A percentile compares a stretch with the other conserved stretches of the same genome.
Conservation (phyloP, 2,329 filamentous ascomycete species). For the Colletotrichum lentis region DNA sequence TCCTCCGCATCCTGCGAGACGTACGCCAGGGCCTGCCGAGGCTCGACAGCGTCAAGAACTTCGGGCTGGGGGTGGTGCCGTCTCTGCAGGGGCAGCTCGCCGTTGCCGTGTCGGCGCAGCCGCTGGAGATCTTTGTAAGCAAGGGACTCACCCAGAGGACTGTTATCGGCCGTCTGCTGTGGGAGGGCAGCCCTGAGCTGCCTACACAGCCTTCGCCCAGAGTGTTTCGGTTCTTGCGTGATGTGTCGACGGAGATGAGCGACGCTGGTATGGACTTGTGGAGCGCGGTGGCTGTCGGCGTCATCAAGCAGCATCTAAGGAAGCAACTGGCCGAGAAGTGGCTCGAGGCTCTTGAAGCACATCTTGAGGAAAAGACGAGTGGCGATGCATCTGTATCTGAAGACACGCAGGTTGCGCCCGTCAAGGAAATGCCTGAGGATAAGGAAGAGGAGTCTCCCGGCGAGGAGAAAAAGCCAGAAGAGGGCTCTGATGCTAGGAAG, state of each 20-base stretch:
- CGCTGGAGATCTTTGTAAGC: conserved; percentile 59
- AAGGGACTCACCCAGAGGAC: conserved; percentile 53
- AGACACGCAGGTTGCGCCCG: conserved; percentile 33
- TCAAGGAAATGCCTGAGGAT: conserved; percentile 28
- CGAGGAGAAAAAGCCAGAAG: conserved; percentile 34
- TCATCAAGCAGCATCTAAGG: conserved; percentile 67
- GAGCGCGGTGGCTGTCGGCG: conserved; percentile 72
- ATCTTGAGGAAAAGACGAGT: conserved; percentile 27
- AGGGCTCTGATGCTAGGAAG: conserved; percentile 24
- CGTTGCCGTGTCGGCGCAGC: conserved; percentile 56
- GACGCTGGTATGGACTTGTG: conserved; percentile 79
- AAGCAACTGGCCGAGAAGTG: conserved; percentile 60
- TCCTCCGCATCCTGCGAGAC: conserved; percentile 78
- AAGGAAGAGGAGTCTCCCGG: conserved; percentile 32
- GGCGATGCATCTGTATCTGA: conserved; percentile 27
- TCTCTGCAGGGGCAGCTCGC: conserved; percentile 71
- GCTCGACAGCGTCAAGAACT: conserved; percentile 57
- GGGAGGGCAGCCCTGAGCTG: conserved; percentile 78
- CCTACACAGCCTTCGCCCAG: conserved; percentile 81
- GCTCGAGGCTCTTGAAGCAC: conserved; percentile 52
- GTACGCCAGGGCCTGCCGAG: conserved; percentile 72
- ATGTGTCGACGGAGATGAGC: conserved; percentile 72
- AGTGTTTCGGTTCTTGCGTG: conserved; percentile 75
- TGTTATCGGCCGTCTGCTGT: conserved; percentile 72
- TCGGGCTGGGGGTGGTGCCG: conserved; percentile 69